Base-by-base conservation (phyloP, 2,329 filamentous ascomycete genomes). In the Claviceps sp. region DNA sequence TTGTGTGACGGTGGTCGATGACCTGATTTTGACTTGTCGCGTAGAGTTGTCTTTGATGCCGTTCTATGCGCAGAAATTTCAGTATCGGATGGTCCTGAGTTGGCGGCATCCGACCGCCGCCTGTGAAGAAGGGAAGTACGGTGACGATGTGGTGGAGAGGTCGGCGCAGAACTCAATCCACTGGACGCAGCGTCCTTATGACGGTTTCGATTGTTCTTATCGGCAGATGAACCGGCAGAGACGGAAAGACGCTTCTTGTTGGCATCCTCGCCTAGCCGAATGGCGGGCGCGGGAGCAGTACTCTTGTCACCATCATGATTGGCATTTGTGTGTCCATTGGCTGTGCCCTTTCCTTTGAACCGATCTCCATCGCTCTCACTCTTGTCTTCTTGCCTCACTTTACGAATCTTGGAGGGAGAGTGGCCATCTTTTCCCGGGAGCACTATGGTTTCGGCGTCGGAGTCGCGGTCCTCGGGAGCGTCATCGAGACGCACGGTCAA, bases 361-460 rank as follows among this genome's bases (percentile, higher is more conserved):
- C 60, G 64, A 10, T 68, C 69, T 50, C 67, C 71, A 55, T 81
- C 78, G 52, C 74, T 73, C 53, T 81, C 80, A 59, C 75, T 78
- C 60, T 72, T 76, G 61, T 82, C 79, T 62, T 84, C 82, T 57
- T 83, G 78, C 63, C 82, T 84, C 47, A 78, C 71, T 66, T 83
- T 84, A 54, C 79, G 75, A 54, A 72, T 71, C 65, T 84, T 84
- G 54, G 79, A 78, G 0, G 80, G 80, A 24, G 80, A 84, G 60
- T 80, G 71, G 41, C 78, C 79, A 62, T 84, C 77, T 61, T 83
- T 84, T 30, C 79, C 80, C 11, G 80, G 75, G 38, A 85, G 65
- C 39, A 87, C 82, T 56, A 86, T 84, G 14, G 83, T 87, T 68
- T 87, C 83, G 48, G 83, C 82, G 61, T 87, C 83, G 1, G 83